Evolutionary conservation across 768 basidiomycete genomes (phyloP), one percentile per base, ranked within the genome.

Genomic region (Xerocomus spinulosus): DNA sequence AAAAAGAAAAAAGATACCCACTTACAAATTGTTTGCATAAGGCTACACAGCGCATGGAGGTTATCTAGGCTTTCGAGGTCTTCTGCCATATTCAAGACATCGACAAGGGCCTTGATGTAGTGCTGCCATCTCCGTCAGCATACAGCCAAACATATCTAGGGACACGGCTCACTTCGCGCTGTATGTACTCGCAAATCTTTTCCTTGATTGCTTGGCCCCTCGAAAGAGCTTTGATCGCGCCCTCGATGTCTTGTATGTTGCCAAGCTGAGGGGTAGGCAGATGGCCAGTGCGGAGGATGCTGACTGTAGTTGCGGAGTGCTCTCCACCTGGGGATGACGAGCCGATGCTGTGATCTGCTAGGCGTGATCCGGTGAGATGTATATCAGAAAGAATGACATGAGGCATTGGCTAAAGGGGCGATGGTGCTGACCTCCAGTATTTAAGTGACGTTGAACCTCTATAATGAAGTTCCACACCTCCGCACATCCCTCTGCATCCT

Each of bases 391-490:
- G 42, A 42, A 48, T 30, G 43, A 44, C 29, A 33, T n/a, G 35
- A 28, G 30, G 44, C 17, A 21, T 55, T 55, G 46, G 57, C 42
- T 21, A 50, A 63, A 58, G 66, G 56, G 39, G 44, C 10, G 10
- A 50, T 30, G 24, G 42, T 49, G 71, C 81, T 56, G 53, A 87
- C 84, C 80, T 67, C 71, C 72, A 21, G 69, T 68, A 57, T 80
- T 81, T 76, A 92, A 77, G 62, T 94, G 92, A 50, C 82, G 78
- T 67, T 93, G 91, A 26, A 97, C 91, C 61, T 95, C 91, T 52
- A 79, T 71, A 57, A 99, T 95, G 66, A 97, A 99, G 59, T 87
- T 88, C 95, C 96, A 99, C 41, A 98, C 90, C 72, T 98, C 93
- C 26, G 83, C 77, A 57, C 95, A 99, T 25, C 94, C 96, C 52